These are phyloP conservation scores for Fusarium sp. DNA, from an alignment of 2,329 filamentous ascomycete genomes.

Conservation along the genomic window DNA sequence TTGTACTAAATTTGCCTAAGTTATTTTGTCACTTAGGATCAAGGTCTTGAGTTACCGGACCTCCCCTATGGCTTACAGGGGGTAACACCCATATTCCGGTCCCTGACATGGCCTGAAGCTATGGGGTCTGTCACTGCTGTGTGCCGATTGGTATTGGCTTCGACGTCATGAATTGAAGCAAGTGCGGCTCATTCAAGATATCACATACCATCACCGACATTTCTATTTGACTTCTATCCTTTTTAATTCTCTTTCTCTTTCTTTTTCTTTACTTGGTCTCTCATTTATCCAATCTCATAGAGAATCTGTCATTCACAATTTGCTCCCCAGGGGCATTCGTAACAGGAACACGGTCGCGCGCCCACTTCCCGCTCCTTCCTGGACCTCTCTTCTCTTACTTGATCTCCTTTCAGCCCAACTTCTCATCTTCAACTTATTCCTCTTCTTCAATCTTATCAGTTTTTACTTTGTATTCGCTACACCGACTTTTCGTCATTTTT, in stretches of 20 bases:
- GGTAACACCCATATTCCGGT: conserved; percentile 15
- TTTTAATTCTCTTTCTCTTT: not conserved
- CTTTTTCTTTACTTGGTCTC: not conserved
- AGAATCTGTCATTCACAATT: not conserved
- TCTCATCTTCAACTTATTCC: not conserved
- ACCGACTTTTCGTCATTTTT: not conserved
- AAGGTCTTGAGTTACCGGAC: no score
- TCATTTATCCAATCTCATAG: not conserved
- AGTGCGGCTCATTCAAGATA: conserved; percentile 9
- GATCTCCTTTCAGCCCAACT: not conserved
- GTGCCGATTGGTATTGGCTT: conserved; percentile 23
- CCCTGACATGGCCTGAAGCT: conserved; percentile 11
- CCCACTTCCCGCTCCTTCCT: conserved; percentile 25
- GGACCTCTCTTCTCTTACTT: not conserved
- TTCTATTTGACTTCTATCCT: not conserved
- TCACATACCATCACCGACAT: conserved; percentile 9
- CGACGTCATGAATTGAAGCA: conserved; percentile 10
- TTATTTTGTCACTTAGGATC: no score
- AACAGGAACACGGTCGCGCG: conserved; percentile 2
- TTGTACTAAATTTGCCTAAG: no score
- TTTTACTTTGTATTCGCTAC: not conserved
- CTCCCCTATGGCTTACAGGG: not conserved
- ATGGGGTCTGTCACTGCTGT: conserved; percentile 22
- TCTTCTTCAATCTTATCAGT: not conserved
- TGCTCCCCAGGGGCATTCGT: not conserved